Percentiles rank a stretch among this genome's conserved stretches.
Conservation (phyloP, 1,284 basidiomycete genomes). For the Tilletiopsis washingtonensis region DNA sequence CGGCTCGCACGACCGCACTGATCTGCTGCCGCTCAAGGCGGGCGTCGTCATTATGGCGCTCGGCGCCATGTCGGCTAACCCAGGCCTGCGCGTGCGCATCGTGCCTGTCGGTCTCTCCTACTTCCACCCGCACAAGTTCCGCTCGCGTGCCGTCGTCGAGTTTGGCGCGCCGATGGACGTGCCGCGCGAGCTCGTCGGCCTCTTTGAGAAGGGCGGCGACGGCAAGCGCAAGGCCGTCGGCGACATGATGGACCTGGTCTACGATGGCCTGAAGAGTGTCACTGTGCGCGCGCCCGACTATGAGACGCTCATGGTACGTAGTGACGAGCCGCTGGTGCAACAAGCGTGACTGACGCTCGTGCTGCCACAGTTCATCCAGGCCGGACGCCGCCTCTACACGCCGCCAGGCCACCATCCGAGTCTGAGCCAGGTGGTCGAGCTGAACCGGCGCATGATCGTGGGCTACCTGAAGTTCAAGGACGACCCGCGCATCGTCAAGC, state of each 20-base stretch:
- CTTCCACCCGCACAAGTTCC: conserved; percentile 48
- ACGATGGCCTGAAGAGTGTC: conserved; percentile 93
- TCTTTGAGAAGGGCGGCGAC: conserved; percentile 82
- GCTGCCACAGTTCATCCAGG: conserved; percentile 96
- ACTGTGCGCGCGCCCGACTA: conserved; percentile 94
- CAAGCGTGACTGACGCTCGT: conserved; percentile 49
- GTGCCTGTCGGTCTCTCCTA: conserved; percentile 47
- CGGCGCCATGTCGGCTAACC: conserved; percentile 47
- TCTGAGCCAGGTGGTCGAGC: conserved; percentile 89
- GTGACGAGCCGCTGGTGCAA: too few relatives aligned
- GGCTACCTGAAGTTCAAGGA: conserved; percentile 88
- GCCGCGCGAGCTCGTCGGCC: conserved; percentile 71
- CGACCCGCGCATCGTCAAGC: conserved; percentile 76
- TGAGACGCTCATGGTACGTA: conserved; percentile 79
- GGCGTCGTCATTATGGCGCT: conserved; percentile 48
- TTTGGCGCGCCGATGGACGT: conserved; percentile 89
- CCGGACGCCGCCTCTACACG: conserved; percentile 85
- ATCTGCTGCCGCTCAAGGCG: conserved; percentile 45
- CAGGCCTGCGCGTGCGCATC: conserved; percentile 39
- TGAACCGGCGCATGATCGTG: conserved; percentile 88
- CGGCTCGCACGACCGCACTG: conserved; percentile 47
- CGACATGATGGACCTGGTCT: conserved; percentile 83
- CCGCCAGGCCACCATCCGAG: conserved; percentile 91
- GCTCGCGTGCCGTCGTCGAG: conserved; percentile 67
- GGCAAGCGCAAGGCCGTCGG: conserved; percentile 85